phyloP scores from a whole-genome alignment of 148 eudicot genomes.

The Nepenthes mirabilis region DNA sequence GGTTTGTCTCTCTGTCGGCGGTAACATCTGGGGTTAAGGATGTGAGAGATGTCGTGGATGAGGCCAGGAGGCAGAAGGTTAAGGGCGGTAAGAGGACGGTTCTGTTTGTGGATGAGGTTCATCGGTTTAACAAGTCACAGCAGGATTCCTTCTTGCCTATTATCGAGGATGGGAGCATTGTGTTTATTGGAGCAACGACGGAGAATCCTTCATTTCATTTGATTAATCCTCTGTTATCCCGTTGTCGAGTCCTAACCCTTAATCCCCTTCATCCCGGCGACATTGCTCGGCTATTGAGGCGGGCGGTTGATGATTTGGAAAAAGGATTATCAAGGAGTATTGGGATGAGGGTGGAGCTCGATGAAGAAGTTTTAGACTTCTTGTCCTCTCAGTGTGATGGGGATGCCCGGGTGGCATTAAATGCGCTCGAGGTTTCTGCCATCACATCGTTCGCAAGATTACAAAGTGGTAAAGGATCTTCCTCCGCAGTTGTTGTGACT shows the following conservation, averaged over 20 bases:
- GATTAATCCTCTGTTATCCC: conserved; percentile 72
- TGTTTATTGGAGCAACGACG: conserved; percentile 84
- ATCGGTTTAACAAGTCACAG: conserved; percentile 81
- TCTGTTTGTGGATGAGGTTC: conserved; percentile 81
- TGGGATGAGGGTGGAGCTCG: conserved; percentile 24
- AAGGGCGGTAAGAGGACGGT: conserved; percentile 43
- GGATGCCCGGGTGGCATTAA: conserved; percentile 78
- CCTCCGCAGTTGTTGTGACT: conserved; percentile 13
- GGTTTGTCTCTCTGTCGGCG: conserved; percentile 61
- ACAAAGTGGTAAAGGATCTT: not conserved
- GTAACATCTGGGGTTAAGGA: conserved; percentile 77
- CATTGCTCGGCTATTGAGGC: conserved; percentile 21
- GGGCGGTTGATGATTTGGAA: conserved; percentile 40
- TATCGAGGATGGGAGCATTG: conserved; percentile 81
- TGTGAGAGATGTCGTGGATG: conserved; percentile 64
- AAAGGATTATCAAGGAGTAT: conserved; percentile 34
- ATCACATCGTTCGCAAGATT: conserved; percentile 34
- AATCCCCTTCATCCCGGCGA: conserved; percentile 34
- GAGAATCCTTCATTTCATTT: conserved; percentile 92
- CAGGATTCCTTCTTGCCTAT: conserved; percentile 86
- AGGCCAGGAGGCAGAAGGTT: conserved; percentile 27
- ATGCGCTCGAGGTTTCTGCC: conserved; percentile 56
- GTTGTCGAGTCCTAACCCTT: conserved; percentile 58
- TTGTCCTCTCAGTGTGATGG: conserved; percentile 65
- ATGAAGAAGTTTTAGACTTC: conserved; percentile 36